Evolutionary conservation across 768 basidiomycete genomes (phyloP).

Genomic region (Mycena capillaripes): DNA sequence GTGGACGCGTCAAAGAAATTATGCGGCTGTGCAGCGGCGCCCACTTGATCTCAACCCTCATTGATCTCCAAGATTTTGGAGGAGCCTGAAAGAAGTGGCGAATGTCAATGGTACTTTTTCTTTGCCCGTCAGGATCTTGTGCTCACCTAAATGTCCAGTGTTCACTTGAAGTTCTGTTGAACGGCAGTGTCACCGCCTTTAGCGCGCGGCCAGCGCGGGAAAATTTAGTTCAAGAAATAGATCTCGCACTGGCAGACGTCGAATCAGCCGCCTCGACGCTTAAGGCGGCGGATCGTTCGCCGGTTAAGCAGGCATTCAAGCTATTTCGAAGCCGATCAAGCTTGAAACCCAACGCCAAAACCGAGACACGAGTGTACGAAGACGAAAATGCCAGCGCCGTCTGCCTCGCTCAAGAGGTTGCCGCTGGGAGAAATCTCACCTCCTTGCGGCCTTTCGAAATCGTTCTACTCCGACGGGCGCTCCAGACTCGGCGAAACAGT

Average conservation of each 20-base stretch:
- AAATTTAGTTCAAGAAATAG: not conserved
- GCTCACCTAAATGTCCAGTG: not conserved
- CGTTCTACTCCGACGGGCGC: slow-evolving; percentile 16
- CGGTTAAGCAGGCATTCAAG: slow-evolving; percentile 20
- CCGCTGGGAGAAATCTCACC: not conserved
- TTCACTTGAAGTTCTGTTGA: slow-evolving; percentile 2
- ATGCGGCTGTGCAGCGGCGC: too few relatives aligned
- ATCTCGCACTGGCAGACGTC: slow-evolving; percentile 18
- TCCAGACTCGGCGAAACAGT: slow-evolving; percentile 22
- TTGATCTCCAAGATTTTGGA: too few relatives aligned
- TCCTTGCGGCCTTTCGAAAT: slow-evolving; percentile 4
- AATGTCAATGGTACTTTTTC: too few relatives aligned
- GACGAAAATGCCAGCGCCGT: slow-evolving; percentile 9
- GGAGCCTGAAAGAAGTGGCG: not conserved
- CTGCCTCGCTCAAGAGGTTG: not conserved
- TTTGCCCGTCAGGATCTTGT: too few relatives aligned
- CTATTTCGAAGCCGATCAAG: slow-evolving; percentile 10
- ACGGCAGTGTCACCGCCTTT: slow-evolving; percentile 16
- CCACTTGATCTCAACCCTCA: too few relatives aligned
- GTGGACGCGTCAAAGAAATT: too few relatives aligned
- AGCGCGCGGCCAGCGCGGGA: not conserved
- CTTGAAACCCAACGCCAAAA: not conserved
- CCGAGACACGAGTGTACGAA: not conserved
- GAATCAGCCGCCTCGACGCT: not conserved
- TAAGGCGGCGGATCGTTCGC: not conserved